Evolutionary conservation across 352 stramenopile species (phyloP).

Genomic region (Phytopythium helicoides): DNA sequence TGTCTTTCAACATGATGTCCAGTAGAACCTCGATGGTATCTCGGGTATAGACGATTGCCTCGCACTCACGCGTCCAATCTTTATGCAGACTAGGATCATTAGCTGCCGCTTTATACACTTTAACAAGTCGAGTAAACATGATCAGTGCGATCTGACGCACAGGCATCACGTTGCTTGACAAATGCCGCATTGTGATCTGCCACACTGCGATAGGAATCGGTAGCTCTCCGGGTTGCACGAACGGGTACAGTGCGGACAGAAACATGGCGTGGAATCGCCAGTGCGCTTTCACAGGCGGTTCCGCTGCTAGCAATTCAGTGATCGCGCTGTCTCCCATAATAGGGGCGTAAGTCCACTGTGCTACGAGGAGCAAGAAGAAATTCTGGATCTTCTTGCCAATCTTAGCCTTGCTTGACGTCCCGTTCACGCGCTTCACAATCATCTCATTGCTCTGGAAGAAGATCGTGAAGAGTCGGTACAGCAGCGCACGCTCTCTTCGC

Average conservation of each 20-base stretch:
- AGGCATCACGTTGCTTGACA: slow-evolving; percentile 60
- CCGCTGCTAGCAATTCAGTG: slow-evolving; percentile 27
- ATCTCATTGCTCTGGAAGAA: slow-evolving; percentile 44
- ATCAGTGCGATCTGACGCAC: slow-evolving; percentile 55
- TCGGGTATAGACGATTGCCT: too few relatives aligned
- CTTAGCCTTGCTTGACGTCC: slow-evolving; percentile 57
- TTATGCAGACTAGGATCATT: too few relatives aligned
- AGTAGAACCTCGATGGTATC: too few relatives aligned
- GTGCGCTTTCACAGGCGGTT: slow-evolving; percentile 53
- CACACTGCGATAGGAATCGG: slow-evolving; percentile 45
- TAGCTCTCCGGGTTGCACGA: slow-evolving; percentile 44
- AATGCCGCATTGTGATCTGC: slow-evolving; percentile 45
- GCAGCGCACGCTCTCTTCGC: too few relatives aligned
- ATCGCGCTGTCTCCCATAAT: too few relatives aligned
- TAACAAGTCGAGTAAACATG: slow-evolving; percentile 20
- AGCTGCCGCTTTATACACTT: slow-evolving; percentile 10
- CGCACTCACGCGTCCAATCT: not conserved
- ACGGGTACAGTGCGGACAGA: slow-evolving; percentile 59
- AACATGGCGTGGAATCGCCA: slow-evolving; percentile 80
- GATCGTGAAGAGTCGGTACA: too few relatives aligned
- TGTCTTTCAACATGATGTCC: too few relatives aligned
- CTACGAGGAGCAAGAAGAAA: slow-evolving; percentile 51
- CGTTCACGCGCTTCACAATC: slow-evolving; percentile 48
- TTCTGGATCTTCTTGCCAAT: slow-evolving; percentile 44
- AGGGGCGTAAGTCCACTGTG: slow-evolving; percentile 54